Evolutionary conservation across 805 yeast species (phyloP).

Genomic region (Ogataea ramenticola): DNA sequence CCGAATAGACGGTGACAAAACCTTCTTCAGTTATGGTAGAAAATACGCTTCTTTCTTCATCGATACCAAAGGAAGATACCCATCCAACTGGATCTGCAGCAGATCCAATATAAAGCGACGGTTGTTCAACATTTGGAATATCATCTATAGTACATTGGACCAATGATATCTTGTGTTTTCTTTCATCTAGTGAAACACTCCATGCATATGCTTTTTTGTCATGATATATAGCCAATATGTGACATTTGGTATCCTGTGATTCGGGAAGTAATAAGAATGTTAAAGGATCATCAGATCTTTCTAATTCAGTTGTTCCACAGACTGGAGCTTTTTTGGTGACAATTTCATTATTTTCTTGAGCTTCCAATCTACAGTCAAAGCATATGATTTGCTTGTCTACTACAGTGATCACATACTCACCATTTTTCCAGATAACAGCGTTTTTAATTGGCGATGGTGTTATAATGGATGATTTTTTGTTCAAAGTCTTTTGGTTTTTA

Average conservation of each 20-base stretch:
- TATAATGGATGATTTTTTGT: constrained; percentile 27
- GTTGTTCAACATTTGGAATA: constrained; percentile 24
- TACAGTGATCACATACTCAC: constrained; percentile 37
- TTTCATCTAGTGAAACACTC: constrained; percentile 22
- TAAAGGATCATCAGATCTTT: constrained; percentile 11
- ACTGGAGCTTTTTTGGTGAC: constrained; percentile 21
- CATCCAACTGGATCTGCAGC: constrained; percentile 66
- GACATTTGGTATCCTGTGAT: constrained; percentile 22
- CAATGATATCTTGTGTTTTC: constrained; percentile 14
- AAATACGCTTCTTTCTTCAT: constrained; percentile 36
- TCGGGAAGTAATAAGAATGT: constrained; percentile 32
- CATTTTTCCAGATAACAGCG: constrained; percentile 44
- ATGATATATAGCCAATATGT: constrained; percentile 44
- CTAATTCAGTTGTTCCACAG: constrained; percentile 5
- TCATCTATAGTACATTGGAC: constrained; percentile 24
- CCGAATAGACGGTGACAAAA: constrained; percentile 38
- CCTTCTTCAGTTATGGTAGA: constrained; percentile 54
- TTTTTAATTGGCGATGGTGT: constrained; percentile 40
- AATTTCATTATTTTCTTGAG: constrained; percentile 7
- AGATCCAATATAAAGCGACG: constrained; percentile 12
- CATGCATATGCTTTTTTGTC: constrained; percentile 32
- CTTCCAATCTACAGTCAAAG: constrained; percentile 49
- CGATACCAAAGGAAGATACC: constrained; percentile 24
- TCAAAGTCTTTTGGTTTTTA: constrained; percentile 20
- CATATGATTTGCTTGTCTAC: constrained; percentile 40